These are phyloP conservation scores for Cryptococcus sp. DNA, from an alignment of 1,284 basidiomycete species.

Conservation along the genomic window DNA sequence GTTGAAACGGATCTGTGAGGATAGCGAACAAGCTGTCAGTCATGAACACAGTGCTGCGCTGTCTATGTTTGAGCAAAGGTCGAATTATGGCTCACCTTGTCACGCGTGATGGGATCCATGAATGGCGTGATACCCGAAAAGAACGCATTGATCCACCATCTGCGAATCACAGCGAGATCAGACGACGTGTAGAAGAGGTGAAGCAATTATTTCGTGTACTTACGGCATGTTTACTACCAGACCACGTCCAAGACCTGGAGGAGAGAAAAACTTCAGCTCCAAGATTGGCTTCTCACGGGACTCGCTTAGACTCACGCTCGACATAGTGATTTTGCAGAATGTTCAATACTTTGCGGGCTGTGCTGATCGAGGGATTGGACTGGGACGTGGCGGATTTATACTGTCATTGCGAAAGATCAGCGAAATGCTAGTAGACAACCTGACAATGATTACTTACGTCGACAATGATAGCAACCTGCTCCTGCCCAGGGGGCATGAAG, in stretches of 20 bases:
- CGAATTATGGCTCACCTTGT: slow-evolving; percentile 63
- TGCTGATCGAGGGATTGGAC: slow-evolving; percentile 75
- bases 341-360: slow-evolving; percentile 73
- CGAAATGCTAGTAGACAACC: neutral
- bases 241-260: slow-evolving; percentile 71
- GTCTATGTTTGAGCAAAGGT: neutral
- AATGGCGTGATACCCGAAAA: slow-evolving; percentile 85
- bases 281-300: no score
- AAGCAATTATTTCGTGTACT: slow-evolving; percentile 27
- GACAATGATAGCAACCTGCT: slow-evolving; percentile 75
- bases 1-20: slow-evolving; percentile 77
- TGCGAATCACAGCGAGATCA: slow-evolving; percentile 10
- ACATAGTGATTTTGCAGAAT: slow-evolving; percentile 91
- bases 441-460: slow-evolving; percentile 55
- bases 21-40: neutral
- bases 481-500: slow-evolving; percentile 77
- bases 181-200: neutral
- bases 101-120: slow-evolving; percentile 83
- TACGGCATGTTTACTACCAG: slow-evolving; percentile 79
- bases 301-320: slow-evolving; percentile 56
- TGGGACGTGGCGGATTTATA: slow-evolving; percentile 77
- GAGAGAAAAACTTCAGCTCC: no score
- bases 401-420: slow-evolving; percentile 10
- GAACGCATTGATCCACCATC: slow-evolving; percentile 74
- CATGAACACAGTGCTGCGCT: neutral